Conservation (phyloP, 805 yeast species). For the Crinitomyces ghanaensis region DNA sequence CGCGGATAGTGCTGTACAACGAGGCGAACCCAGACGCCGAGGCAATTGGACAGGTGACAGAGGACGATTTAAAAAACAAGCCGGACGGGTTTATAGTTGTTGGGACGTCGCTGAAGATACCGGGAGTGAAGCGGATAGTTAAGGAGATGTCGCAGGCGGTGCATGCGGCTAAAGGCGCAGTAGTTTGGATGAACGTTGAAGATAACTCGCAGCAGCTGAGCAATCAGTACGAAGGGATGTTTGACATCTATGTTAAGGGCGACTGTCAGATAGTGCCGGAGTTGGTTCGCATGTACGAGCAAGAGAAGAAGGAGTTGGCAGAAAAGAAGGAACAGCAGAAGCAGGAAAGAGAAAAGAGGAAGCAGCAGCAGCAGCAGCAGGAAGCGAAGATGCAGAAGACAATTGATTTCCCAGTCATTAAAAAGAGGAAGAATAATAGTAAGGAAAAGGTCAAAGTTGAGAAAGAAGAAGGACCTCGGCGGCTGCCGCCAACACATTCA, state of each 20-base stretch:
- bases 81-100: slow-evolving; percentile 75
- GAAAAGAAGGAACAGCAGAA: slow-evolving; percentile 16
- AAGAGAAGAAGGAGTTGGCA: slow-evolving; percentile 17
- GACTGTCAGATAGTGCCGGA: slow-evolving; percentile 50
- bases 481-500: too few relatives aligned
- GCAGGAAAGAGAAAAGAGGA: slow-evolving; percentile 7
- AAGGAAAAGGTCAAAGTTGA: too few relatives aligned
- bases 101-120: slow-evolving; percentile 78
- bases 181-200: slow-evolving; percentile 51
- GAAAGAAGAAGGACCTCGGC: too few relatives aligned
- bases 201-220: slow-evolving; percentile 34
- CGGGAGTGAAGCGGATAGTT: slow-evolving; percentile 54
- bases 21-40: slow-evolving; percentile 84
- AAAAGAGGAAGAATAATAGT: too few relatives aligned
- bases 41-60: slow-evolving; percentile 64
- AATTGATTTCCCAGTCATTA: slow-evolving; percentile 2
- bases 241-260: slow-evolving; percentile 51
- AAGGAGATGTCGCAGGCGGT: slow-evolving; percentile 49
- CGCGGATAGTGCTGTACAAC: slow-evolving; percentile 58
- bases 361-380: slow-evolving; percentile 3
- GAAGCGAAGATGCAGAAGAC: slow-evolving; percentile 2
- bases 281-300: slow-evolving; percentile 20
- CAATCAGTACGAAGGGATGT: slow-evolving; percentile 39
- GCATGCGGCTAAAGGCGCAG: slow-evolving; percentile 44
- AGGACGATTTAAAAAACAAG: slow-evolving; percentile 46